Conservation (phyloP, 2,329 filamentous ascomycete species). For the Penicillium sp. region DNA sequence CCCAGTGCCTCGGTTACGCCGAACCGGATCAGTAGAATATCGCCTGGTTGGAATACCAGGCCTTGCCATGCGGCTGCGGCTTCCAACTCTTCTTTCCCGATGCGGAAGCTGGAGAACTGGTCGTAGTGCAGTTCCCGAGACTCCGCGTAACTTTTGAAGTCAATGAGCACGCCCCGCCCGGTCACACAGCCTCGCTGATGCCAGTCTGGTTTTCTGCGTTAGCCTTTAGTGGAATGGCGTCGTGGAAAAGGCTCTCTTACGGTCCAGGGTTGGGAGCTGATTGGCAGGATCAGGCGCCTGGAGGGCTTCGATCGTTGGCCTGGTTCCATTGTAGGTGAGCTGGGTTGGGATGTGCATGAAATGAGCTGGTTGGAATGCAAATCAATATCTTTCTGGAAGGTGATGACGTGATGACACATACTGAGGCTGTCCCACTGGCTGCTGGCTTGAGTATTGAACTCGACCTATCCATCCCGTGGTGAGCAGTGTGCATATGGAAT, state of each 20-base stretch:
- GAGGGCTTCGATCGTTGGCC: constrained; percentile 26
- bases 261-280: constrained; percentile 26
- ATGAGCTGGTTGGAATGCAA: constrained; percentile 16
- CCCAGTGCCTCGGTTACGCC: constrained; percentile 23
- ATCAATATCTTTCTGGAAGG: not conserved
- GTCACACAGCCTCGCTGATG: constrained; percentile 47
- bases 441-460: constrained; percentile 49
- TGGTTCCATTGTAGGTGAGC: constrained; percentile 35
- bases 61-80: constrained; percentile 21
- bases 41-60: constrained; percentile 18
- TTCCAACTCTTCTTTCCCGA: constrained; percentile 19
- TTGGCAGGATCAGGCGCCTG: constrained; percentile 3
- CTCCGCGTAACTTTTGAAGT: constrained; percentile 58
- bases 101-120: constrained; percentile 47
- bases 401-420: constrained; percentile 25
- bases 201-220: constrained; percentile 35
- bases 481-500: not conserved
- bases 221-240: not conserved
- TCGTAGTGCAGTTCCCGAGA: constrained; percentile 58
- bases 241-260: constrained; percentile 4
- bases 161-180: constrained; percentile 55
- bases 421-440: constrained; percentile 51
- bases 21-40: constrained; percentile 26
- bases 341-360: constrained; percentile 25
- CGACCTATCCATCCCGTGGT: constrained; percentile 21